Evolutionary conservation across 108 stramenopile genomes (phyloP), one percentile per base, ranked within the genome.

Genomic region (Nitzschia sp.): DNA sequence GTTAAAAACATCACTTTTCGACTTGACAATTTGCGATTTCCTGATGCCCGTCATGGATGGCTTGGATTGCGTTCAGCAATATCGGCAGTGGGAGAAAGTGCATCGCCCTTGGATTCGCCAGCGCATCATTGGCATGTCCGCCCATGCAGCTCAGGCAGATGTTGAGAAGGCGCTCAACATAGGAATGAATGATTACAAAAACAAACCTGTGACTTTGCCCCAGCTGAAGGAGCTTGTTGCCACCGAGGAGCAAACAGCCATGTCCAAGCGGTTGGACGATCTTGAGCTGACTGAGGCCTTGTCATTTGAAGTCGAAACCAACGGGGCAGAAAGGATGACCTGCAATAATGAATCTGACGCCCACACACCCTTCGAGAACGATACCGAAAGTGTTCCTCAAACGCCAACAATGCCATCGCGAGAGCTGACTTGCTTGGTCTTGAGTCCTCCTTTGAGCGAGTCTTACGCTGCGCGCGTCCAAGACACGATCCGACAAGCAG

Each of bases 11-110:
- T 42, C 59, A 23, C 34, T 75, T 13, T 81, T 62, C 47, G 74
- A 75, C 34, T 15, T 81, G 11, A 58, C 57, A 25, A 33, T 81
- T 0, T 66, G 75, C 30, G 90, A 94, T 53, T 88, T 90, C 57
- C 66, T 91, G 47, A 94, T 94, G 93, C 93, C 93, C 21, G 68
- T 94, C 11, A 82, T 89, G 80, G 90, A 94, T 64, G 93, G 93
- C 23, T 60, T 94, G 24, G 88, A 91, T 58, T 81, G 86, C 46
- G 80, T 85, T 33, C 70, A 85, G 58, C 83, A 89, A 51, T 87
- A 76, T 69, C 46, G 91, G 29, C 56, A 66, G 23, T 87, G 91
- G 88, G 91, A 89, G 66, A 71, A 58, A 28, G 31, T 47, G 2
- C 54, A 81, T 48, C 58, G 87, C 47, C 74, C 19, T 32, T 70